A percentile compares a stretch with the other conserved stretches of the same genome.
phyloP scores from a whole-genome alignment of 768 basidiomycete genomes.

The Baorangia bicolor region DNA sequence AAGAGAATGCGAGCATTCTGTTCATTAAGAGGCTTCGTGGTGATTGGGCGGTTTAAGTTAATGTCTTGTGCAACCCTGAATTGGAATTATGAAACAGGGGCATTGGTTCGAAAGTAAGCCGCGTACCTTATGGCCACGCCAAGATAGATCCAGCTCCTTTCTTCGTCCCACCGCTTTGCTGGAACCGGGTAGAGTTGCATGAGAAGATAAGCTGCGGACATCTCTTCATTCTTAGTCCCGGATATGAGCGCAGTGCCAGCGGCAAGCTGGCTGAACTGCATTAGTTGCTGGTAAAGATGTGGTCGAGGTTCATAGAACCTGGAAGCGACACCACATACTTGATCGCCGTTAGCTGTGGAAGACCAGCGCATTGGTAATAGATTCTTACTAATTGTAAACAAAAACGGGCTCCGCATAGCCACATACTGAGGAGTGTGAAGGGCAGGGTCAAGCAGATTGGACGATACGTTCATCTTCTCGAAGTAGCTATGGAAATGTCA shows the following conservation, averaged over 20 bases:
- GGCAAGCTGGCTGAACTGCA: slow-evolving; percentile 74
- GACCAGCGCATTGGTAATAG: not conserved
- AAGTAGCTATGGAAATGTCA: slow-evolving; percentile 53
- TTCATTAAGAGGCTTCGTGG: slow-evolving; percentile 74
- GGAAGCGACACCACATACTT: slow-evolving; percentile 87
- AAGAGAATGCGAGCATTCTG: slow-evolving; percentile 82
- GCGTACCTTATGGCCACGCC: slow-evolving; percentile 81
- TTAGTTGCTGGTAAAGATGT: slow-evolving; percentile 64
- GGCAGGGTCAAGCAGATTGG: slow-evolving; percentile 76
- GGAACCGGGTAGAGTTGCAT: slow-evolving; percentile 77
- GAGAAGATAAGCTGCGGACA: slow-evolving; percentile 80
- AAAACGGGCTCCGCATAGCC: slow-evolving; percentile 81
- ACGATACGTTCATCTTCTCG: slow-evolving; percentile 73
- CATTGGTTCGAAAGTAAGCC: not conserved
- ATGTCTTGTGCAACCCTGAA: slow-evolving; percentile 83
- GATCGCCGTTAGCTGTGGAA: slow-evolving; percentile 7
- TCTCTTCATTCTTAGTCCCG: slow-evolving; percentile 80
- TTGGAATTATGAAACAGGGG: slow-evolving; percentile 6
- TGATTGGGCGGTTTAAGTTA: slow-evolving; percentile 78
- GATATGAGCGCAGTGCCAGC: slow-evolving; percentile 76
- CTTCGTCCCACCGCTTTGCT: slow-evolving; percentile 81
- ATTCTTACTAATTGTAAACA: slow-evolving; percentile 85
- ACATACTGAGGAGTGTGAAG: slow-evolving; percentile 84
- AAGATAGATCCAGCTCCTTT: slow-evolving; percentile 86
- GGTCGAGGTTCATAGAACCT: slow-evolving; percentile 73